Base-by-base conservation (phyloP, 1,139 yeast genomes). In the Ogataea hybrid region DNA sequence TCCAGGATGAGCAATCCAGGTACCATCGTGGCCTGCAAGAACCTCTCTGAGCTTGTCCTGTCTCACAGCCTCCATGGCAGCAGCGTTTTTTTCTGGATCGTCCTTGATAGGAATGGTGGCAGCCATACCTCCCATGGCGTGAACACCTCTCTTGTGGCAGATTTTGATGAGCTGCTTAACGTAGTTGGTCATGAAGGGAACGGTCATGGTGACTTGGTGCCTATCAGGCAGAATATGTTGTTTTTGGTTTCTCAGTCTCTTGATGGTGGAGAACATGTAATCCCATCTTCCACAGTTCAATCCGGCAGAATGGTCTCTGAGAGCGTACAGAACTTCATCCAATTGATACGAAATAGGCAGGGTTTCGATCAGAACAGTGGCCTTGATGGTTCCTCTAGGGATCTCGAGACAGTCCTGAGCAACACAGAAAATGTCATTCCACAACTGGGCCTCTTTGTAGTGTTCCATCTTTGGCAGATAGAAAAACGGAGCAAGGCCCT, bases 1-100 rank as follows among this genome's bases (percentile, higher is more conserved):
- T 25, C 88, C 90, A 6, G 94, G 94, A 62, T 84, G 92, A 15
- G 92, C 92, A 61, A 84, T 85, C 94, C 94, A 84, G 49, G 90
- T 82, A 36, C 92, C 88, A 67, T 84, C 92, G 65, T 86, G 87
- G 39, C 92, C 92, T 46, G 84, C 82, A 37, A 70, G 65, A 37
- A 83, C 82, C 65, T 84, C 94, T 59, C 92, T 71, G 55, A 79
- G 70, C 62, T 83, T 83, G 60, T 83, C 90, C 57, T 71, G 75
- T 49, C 76, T 73, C 39, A 83, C 89, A 53, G 81, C 81, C 40
- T 73, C 75, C 73, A 82, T 70, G 6, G 87, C 89, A 43, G 68
- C 67, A 42, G 70, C 69, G 64, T 82, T 82, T 45, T 79, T 78
- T 39, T 65, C 75, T 35, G 71, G 70, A 56, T 82, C 87, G 49